Base-by-base conservation (phyloP, 116 monocot genomes). In the Trichopus zeylanicus region DNA sequence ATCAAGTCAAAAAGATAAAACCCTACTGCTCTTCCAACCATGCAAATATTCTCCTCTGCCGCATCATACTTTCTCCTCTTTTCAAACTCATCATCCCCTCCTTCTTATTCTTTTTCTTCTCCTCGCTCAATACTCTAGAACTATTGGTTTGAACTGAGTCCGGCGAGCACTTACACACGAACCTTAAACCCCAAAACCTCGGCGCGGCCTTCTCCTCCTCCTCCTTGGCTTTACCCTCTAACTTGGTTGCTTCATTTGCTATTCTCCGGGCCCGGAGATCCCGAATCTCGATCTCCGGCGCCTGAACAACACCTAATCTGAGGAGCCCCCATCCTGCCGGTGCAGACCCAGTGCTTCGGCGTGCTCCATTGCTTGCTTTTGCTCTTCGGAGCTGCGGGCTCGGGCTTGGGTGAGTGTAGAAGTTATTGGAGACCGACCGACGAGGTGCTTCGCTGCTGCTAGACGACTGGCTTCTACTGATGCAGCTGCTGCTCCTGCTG, bases 21-120 rank as follows among this genome's bases (percentile, higher is more conserved):
- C n/a, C n/a, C n/a, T n/a, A n/a, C n/a, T n/a, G 73, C 63, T 87
- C 87, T 42, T 73, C 79, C 59, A 82, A 34, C 87, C 87, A 82
- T 46, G 76, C 69, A 59, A 70, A 70, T 30, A 79, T 79, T 42
- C 78, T 53, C 32, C 60, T 78, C 23, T 60, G 48, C 12, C 54
- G n/a, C n/a, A n/a, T 19, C 31, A 47, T 26, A 22, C 51, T 66
- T 53, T 66, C 63, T 7, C 48, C 54, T 19, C 62, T 37, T 38
- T 60, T 53, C 25, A 34, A 42, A 7, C 52, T 39, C n/a, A n/a
- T n/a, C n/a, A n/a, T n/a, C n/a, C n/a, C n/a, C 38, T 54, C 61
- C 53, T 29, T 63, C 29, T 55, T 55, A 29, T 48, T 51, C 31
- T 24, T 57, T 18, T 48, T 46, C 35, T 33, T 59, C 51, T 30